A percentile compares a stretch with the other conserved stretches of the same genome.
Evolutionary conservation across 108 stramenopile species (phyloP).

Genomic region (Nitzschia inconspicua): DNA sequence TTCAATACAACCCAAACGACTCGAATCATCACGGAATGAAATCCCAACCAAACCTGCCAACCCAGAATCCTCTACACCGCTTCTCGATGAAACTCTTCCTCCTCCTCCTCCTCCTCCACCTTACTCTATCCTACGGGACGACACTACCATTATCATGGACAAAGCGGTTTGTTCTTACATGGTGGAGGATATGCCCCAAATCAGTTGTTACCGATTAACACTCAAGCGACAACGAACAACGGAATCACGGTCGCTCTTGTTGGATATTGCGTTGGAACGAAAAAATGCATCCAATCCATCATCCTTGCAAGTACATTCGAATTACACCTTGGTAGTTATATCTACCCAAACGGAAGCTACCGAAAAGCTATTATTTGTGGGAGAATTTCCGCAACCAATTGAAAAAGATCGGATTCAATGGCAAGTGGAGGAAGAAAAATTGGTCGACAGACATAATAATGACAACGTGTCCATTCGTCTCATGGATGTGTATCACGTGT

Average conservation of each 20-base stretch:
- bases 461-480: conserved; percentile 1
- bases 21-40: background rate
- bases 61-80: background rate
- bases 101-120: background rate
- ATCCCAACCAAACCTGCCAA: background rate
- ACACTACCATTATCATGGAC: background rate
- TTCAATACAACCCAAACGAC: background rate
- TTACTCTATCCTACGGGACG: background rate
- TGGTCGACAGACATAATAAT: background rate
- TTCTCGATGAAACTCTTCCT: background rate
- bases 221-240: background rate
- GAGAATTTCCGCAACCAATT: conserved; percentile 5
- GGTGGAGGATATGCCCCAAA: conserved; percentile 29
- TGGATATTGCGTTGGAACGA: background rate
- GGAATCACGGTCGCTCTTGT: background rate
- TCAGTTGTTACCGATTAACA: conserved; percentile 13
- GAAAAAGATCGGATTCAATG: background rate
- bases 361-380: background rate
- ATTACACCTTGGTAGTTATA: background rate
- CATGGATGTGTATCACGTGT: background rate
- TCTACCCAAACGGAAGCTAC: too few species aligned
- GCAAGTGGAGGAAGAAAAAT: too few species aligned
- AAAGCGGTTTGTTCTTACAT: conserved; percentile 1
- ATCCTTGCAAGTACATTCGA: conserved; percentile 1
- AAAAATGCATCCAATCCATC: background rate